Evolutionary conservation across 2,329 filamentous ascomycete species (phyloP), one percentile per base, ranked within the genome.

Genomic region (Pseudogymnoascus sp.): DNA sequence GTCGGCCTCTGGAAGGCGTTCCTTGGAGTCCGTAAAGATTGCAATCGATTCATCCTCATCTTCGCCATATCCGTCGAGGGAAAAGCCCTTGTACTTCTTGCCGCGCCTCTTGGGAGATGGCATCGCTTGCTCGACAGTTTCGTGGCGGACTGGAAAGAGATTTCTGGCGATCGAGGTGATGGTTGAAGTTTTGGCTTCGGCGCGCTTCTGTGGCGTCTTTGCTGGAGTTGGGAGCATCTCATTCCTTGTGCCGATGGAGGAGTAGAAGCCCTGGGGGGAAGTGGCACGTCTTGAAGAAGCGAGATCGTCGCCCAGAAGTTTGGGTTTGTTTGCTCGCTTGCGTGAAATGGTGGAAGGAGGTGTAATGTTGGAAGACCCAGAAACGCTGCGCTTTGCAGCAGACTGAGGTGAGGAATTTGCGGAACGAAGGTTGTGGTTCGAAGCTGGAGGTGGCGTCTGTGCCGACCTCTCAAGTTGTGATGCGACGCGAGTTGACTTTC

Each of bases 11-110:
- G 90, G 90, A 44, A 92, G 75, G 62, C 87, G 86, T 68, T 96
- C 92, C 67, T 91, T 87, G 0, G 89, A 85, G 73, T 95, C 90
- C 42, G 88, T 92, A 72, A 86, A 93, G 70, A 93, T 90, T 67
- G 83, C 74, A 68, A 93, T 89, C n/a, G 79, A 74, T 6, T 80
- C 76, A n/a, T 82, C 80, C 61, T 85, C 82, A 6, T 75, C 80
- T 24, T 75, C 77, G 7, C 33, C 29, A 71, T 88, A 86, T 74
- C 83, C 86, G 66, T 83, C 81, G 67, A 86, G 70, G 10, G 80
- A 77, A 47, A 81, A 75, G 61, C 81, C 80, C 4, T 76, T 79
- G 72, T 84, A 82, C 73, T 84, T 84, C 75, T 83, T 85, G 68
- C 81, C 80, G 68, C 77, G 78, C 75, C 85, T 87, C 70, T 80